Conservation (phyloP, 2,329 filamentous ascomycete genomes). For the Sporothrix sp. region DNA sequence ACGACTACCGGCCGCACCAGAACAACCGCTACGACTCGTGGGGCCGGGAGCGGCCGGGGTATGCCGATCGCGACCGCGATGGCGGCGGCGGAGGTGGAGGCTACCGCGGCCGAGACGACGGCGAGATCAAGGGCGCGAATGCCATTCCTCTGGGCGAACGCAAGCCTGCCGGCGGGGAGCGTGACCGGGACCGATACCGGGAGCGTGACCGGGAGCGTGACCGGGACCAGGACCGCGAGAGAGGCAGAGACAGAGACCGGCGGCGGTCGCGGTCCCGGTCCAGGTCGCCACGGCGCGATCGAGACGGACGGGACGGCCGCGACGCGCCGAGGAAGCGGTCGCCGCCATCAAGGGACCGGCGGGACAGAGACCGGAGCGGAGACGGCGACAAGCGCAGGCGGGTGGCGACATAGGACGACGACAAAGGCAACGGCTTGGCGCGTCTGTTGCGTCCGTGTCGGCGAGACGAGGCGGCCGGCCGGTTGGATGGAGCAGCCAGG, state of each 20-base stretch:
- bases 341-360: constrained; percentile 38
- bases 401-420: constrained; percentile 32
- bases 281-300: constrained; percentile 32
- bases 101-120: constrained; percentile 24
- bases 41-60: constrained; percentile 12
- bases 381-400: constrained; percentile 48
- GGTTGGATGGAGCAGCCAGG: too few relatives aligned
- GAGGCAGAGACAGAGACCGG: constrained; percentile 21
- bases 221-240: constrained; percentile 10
- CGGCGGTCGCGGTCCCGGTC: constrained; percentile 25
- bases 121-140: constrained; percentile 55
- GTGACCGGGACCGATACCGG: constrained; percentile 20
- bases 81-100: constrained; percentile 28
- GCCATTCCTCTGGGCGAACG: constrained; percentile 58
- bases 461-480: too few relatives aligned
- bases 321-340: constrained; percentile 45
- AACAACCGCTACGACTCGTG: constrained; percentile 19
- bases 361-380: constrained; percentile 39
- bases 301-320: constrained; percentile 22
- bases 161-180: constrained; percentile 24
- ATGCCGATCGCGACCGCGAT: constrained; percentile 21
- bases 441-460: too few relatives aligned
- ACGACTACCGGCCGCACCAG: constrained; percentile 34
- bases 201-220: constrained; percentile 22
- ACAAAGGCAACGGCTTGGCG: too few relatives aligned